Base-by-base conservation (phyloP, 2,329 filamentous ascomycete genomes). In the Monilinia laxa region DNA sequence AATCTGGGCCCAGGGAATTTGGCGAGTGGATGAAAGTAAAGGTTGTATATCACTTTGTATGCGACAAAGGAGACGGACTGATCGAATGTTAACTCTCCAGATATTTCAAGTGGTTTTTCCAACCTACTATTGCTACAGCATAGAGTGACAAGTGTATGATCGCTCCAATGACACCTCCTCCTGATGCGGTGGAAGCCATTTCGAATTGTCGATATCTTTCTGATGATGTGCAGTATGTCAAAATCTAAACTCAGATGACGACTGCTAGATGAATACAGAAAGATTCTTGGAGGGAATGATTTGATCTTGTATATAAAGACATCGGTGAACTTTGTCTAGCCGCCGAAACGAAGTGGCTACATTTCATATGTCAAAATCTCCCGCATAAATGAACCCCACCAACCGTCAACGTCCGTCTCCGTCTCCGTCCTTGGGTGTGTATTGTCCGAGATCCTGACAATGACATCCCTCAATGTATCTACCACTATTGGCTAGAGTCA, bases 1-100 rank as follows among this genome's bases (percentile, higher is more conserved):
- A 59, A 38, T 31, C 67, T 71, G 0, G 77, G 77, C 1, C 77
- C 76, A 2, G 75, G 75, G 63, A 73, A 77, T 35, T 72, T 72
- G 10, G 73, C 69, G 6, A 75, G 68, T 5, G 75, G 77, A 54
- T 79, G 76, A 45, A 73, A 71, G 25, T 57, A 67, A 4, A 69
- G 18, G 35, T 69, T 66, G 57, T 71, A 70, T 55, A 67, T 63
- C 20, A 47, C 45, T 65, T 42, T 59, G 16, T 42, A 59, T 65
- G 45, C 51, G 25, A 58, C 18, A 18, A 52, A 65, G 25, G n/a
- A 18, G 16, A 31, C 9, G 14, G 7, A 23, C 63, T 65, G 3
- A 31, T 42, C 7, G n/a, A n/a, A 5, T 28, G 12, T 65, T 51
- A 65, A 55, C 31, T 10, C 25, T 23, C 25, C 4, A 59, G 12